phyloP scores from a whole-genome alignment of 1,284 basidiomycete species.

The Sporisorium scitamineum region DNA sequence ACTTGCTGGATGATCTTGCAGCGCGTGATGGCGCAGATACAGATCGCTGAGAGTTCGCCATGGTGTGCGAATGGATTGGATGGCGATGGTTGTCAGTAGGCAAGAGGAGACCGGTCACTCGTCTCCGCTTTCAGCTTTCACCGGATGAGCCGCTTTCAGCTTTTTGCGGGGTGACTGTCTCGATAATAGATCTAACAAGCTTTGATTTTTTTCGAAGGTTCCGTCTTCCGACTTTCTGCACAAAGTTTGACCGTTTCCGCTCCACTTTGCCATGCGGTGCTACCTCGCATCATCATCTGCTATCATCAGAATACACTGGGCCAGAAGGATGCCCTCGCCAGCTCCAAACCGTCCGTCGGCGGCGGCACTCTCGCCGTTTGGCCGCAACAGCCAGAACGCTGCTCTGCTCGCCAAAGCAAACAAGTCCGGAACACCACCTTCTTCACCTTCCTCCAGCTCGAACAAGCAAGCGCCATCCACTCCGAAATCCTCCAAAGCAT shows the following conservation, averaged over 20 bases:
- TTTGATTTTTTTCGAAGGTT: not conserved
- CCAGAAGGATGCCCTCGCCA: conserved; percentile 22
- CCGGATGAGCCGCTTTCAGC: conserved; percentile 5
- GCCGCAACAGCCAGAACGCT: conserved; percentile 52
- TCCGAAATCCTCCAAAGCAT: conserved; percentile 27
- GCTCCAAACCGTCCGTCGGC: conserved; percentile 25
- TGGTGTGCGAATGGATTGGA: not conserved
- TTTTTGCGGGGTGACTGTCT: conserved; percentile 11
- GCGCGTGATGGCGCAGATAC: conserved; percentile 1
- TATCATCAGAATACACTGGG: not conserved
- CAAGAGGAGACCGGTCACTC: not conserved
- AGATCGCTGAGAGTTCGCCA: conserved; percentile 21
- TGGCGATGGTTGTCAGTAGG: not conserved
- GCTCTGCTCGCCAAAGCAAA: conserved; percentile 40
- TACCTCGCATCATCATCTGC: not conserved
- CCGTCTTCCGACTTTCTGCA: conserved; percentile 25
- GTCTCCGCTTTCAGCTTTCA: not conserved
- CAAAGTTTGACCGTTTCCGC: conserved; percentile 17
- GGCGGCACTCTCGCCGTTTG: conserved; percentile 49
- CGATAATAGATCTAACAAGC: not conserved
- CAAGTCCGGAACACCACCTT: conserved; percentile 30
- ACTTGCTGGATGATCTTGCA: conserved; percentile 8
- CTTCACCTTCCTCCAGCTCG: conserved; percentile 16
- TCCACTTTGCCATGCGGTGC: conserved; percentile 8
- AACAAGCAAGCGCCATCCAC: conserved; percentile 26